These are phyloP conservation scores for Lichenothelia convexa DNA, from an alignment of 495 filamentous ascomycete genomes.

Conservation along the genomic window DNA sequence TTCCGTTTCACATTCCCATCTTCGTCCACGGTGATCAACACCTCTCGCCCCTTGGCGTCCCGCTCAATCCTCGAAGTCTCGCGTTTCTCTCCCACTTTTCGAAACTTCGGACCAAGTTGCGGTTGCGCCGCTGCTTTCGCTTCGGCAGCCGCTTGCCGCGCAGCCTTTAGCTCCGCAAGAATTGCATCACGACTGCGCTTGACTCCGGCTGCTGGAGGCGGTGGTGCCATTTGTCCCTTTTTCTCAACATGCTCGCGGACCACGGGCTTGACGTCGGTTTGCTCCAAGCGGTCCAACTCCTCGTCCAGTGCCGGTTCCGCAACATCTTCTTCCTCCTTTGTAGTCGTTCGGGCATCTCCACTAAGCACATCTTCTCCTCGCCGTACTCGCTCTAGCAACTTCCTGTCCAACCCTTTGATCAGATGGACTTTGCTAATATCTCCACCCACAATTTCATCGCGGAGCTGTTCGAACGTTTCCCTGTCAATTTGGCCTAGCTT, in stretches of 20 bases:
- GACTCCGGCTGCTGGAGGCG: constrained; percentile 36
- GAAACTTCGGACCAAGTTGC: constrained; percentile 57
- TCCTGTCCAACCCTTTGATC: constrained; percentile 80
- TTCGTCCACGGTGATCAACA: constrained; percentile 70
- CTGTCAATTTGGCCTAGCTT: constrained; percentile 69
- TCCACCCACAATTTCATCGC: constrained; percentile 63
- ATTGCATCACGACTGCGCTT: constrained; percentile 73
- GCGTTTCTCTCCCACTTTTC: constrained; percentile 49
- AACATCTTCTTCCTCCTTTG: constrained; percentile 1
- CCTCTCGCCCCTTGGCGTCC: constrained; percentile 58
- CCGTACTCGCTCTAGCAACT: constrained; percentile 53
- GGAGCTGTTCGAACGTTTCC: constrained; percentile 50
- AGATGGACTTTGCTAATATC: constrained; percentile 64
- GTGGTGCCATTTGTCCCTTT: constrained; percentile 56
- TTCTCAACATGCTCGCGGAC: constrained; percentile 45
- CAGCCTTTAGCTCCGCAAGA: constrained; percentile 60
- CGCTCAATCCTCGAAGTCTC: constrained; percentile 56
- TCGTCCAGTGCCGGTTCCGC: constrained; percentile 35
- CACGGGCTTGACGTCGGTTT: constrained; percentile 39
- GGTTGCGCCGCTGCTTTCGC: constrained; percentile 34
- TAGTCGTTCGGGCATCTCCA: constrained; percentile 4
- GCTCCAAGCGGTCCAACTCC: constrained; percentile 57
- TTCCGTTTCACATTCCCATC: constrained; percentile 81
- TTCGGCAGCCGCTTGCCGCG: constrained; percentile 37
- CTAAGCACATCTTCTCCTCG: constrained; percentile 24